Evolutionary conservation across 495 filamentous ascomycete species (phyloP), one percentile per base, ranked within the genome.

Genomic region (Mycothermus thermophilus): DNA sequence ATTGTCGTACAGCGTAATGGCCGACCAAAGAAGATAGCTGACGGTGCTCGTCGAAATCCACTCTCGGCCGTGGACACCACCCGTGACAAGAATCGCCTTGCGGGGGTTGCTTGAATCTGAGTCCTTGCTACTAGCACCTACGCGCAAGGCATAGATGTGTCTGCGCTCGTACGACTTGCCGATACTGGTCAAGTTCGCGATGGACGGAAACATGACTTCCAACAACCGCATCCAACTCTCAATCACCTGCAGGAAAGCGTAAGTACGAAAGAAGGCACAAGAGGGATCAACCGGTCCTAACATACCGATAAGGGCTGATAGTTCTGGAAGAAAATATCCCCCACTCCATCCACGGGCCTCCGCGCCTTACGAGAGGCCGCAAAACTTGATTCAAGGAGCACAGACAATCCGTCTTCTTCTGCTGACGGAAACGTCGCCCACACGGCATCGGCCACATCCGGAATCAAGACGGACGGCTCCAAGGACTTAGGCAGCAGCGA

Each of bases 1-100:
- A 42, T 79, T 79, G 20, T 79, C 79, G 52, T 83, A 88, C 11
- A 73, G 70, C 5, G 80, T 86, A 23, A 94, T 83, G 21, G 95
- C 60, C n/a, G 74, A 81, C 66, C 87, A 93, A 7, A 87, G 82
- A 9, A 93, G 58, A 48, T 92, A 96, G 32, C 71, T 86, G n/a
- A 92, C 84, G 0, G 86, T 88, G 47, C 77, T 87, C 1, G 81
- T 87, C 30, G 83, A 84, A 41, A 97, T 90, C 90, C 90, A 97
- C 63, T 97, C 90, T 7, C 90, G 71, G 2, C 85, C 88, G 54
- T 97, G 90, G 31, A 77, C 70, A 15, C 88, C 90, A 20, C 86
- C 90, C 0, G 75, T 72, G 8, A 97, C 64, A 26, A 96, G 64
- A 34, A 97, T 76, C 2, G 81, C 87, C 51, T 86, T 83, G 16